These are phyloP conservation scores for Amesomyces nigricolor DNA, from an alignment of 2,329 filamentous ascomycete genomes.

Conservation along the genomic window DNA sequence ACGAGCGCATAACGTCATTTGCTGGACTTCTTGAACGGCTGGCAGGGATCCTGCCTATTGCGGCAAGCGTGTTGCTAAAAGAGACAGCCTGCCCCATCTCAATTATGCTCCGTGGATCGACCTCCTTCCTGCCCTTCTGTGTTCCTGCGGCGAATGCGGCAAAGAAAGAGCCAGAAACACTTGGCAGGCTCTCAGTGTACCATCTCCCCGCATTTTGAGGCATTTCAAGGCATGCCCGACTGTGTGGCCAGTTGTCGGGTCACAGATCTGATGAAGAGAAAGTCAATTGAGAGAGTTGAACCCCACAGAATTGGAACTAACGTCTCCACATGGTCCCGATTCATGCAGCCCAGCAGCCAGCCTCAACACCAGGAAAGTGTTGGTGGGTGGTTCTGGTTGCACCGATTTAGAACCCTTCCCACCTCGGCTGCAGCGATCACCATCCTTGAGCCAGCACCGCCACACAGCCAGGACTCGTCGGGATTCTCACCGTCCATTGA, in stretches of 20 bases:
- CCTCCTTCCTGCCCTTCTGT: background rate
- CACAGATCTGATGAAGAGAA: background rate
- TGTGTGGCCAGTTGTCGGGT: background rate
- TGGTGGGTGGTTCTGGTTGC: no score
- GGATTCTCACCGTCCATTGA: background rate
- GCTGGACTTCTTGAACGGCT: background rate
- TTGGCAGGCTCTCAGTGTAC: background rate
- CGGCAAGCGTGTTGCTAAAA: background rate
- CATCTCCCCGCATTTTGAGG: conserved; percentile 1
- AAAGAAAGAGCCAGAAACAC: background rate
- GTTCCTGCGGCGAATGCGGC: background rate
- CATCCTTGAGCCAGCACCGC: conserved; percentile 2
- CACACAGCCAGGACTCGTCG: conserved; percentile 6
- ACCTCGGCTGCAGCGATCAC: background rate
- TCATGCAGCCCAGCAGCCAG: background rate
- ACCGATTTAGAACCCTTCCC: background rate
- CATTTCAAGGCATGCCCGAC: background rate
- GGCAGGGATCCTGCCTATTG: conserved; percentile 2
- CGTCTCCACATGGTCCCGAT: no score
- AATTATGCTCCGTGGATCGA: background rate
- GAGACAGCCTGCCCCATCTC: background rate
- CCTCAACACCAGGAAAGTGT: background rate
- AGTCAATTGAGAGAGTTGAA: background rate
- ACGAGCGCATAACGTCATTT: conserved; percentile 12
- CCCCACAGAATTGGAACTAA: no score